Evolutionary conservation across 805 yeast genomes (phyloP).

Genomic region (Candida railenensis): DNA sequence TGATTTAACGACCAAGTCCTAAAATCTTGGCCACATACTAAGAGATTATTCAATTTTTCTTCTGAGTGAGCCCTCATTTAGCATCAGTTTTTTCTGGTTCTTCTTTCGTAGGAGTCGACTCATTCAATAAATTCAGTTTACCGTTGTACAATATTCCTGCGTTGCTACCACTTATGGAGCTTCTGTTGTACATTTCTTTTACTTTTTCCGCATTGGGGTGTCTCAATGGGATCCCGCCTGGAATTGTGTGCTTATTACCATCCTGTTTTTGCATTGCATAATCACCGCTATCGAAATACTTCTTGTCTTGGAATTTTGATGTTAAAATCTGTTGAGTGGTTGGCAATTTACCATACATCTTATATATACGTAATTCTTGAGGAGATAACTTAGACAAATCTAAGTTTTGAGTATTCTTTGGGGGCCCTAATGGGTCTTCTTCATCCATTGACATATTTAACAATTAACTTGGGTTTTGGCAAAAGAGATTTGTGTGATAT

Average conservation of each 20-base stretch:
- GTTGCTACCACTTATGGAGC: slow-evolving; percentile 52
- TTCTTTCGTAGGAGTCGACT: slow-evolving; percentile 33
- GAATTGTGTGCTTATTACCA: slow-evolving; percentile 31
- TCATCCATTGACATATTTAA: slow-evolving; percentile 32
- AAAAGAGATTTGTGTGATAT: too few species aligned
- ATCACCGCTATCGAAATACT: slow-evolving; percentile 92
- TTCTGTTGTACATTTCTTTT: slow-evolving; percentile 55
- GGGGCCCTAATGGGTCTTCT: slow-evolving; percentile 53
- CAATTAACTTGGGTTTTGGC: background rate
- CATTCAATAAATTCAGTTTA: slow-evolving; percentile 56
- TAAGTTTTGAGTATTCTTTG: slow-evolving; percentile 41
- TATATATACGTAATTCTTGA: slow-evolving; percentile 76
- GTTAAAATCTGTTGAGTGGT: slow-evolving; percentile 73
- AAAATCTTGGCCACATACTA: background rate
- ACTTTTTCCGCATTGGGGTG: slow-evolving; percentile 60
- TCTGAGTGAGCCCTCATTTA: background rate
- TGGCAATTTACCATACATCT: slow-evolving; percentile 84
- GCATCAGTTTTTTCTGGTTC: background rate
- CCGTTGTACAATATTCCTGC: slow-evolving; percentile 45
- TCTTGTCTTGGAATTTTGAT: slow-evolving; percentile 79
- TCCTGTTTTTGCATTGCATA: slow-evolving; percentile 71
- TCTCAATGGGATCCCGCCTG: slow-evolving; percentile 39
- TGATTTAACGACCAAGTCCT: too few species aligned
- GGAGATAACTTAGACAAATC: slow-evolving; percentile 64
- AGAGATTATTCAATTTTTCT: background rate